Evolutionary conservation across 2,329 filamentous ascomycete genomes (phyloP), one percentile per base, ranked within the genome.

Genomic region (Aspergillus hiratsukae): DNA sequence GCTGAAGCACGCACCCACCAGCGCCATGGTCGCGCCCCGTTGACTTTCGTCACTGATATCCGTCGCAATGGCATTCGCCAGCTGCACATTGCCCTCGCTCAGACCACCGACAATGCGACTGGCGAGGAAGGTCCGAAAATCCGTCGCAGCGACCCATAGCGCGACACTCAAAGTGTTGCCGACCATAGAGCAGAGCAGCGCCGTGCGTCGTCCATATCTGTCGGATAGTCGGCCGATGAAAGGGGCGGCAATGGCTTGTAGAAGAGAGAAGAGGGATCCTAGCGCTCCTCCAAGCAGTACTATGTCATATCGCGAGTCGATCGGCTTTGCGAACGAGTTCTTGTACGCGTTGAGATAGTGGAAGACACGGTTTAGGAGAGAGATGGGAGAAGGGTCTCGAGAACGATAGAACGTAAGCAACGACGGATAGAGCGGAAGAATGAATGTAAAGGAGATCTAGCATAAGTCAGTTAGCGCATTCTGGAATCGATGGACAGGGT

Each of bases 371-470:
- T 91, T 87, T 25, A 99, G 86, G 31, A 96, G 76, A 1, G 90
- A 91, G 56, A 78, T 74, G 3, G 82, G 77, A 37, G 77, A 70
- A 61, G 77, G 74, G 54, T 97, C 92, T 75, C 87, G 85, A 70
- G 90, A 87, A 76, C 91, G 90, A 79, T 97, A 99, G 83, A 97
- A 97, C 67, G 95, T 89, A 75, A 97, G 88, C 48, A 99, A 87
- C 57, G 91, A 92, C 7, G 92, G 94, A 72, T 97, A 99, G 37
- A 99, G 85, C 0, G 94, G 94, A 8, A 99, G 87, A 71, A 97
- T 97, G 72, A 99, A 97, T 29, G 94, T 99, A 74, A 99, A 99
- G 55, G 93, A 97, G 68, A 97, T 90, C 93, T 97, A 64, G 54
- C 28, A 37, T 21, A 45, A n/a, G 27, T 40, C 17, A 49, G n/a